Base-by-base conservation (phyloP, 2,329 filamentous ascomycete genomes). In the Lachnellula suecica region DNA sequence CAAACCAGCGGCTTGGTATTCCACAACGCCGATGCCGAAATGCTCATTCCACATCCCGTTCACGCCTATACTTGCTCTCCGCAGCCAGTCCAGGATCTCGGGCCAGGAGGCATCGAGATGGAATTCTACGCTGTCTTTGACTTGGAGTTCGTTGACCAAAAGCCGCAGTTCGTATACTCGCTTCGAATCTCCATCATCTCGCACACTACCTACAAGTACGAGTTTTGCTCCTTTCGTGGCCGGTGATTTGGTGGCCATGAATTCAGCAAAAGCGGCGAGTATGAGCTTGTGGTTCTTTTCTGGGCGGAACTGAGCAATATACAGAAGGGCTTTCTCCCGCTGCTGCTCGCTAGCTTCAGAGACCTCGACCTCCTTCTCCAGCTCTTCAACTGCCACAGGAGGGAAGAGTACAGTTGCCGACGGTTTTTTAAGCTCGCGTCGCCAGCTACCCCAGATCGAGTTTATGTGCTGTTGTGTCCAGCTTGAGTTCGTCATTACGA, bases 31-130 rank as follows among this genome's bases (percentile, higher is more conserved):
- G 53, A 99, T 99, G 20, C 94, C 94, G 68, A 99, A 99, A 71
- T 99, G 94, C 74, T 99, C 94, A 69, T 97, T 97, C 93, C 94
- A 99, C 94, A 99, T 99, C 65, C 89, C 91, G 63, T 99, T 99
- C 25, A 96, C 91, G 45, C 94, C 94, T 2, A 99, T 82, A 17
- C 84, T 93, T 4, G 88, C 85, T 57, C 77, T 84, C 48, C 83
- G 76, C 55, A 97, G 76, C 82, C 89, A 91, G 27, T 88, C 80
- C 9, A 97, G 77, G 48, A 99, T 89, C 61, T 91, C 83, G 3
- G 88, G 84, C 91, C 93, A 99, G 23, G 88, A 84, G 0, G 91
- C 92, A 68, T 99, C 92, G 51, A 91, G 85, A 58, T 95, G 82
- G 68, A 99, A 99, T 52, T 91, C 84, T 40, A 97, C 91, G 13